Conservation (phyloP, 306 rosid genomes). For the Clitoria ternatea region DNA sequence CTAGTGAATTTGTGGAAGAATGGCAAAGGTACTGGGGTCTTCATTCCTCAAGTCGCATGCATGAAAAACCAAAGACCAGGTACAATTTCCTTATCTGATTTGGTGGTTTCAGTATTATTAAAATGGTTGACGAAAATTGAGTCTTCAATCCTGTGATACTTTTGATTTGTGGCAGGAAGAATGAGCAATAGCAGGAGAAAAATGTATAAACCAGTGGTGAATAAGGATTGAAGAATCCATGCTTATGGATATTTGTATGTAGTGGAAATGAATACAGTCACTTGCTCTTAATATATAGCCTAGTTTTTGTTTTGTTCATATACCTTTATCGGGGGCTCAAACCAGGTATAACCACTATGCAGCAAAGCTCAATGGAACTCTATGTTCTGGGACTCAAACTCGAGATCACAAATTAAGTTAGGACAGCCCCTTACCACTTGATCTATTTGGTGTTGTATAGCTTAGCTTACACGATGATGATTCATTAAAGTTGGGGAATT, state of each 20-base stretch:
- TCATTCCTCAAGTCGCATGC: constrained; percentile 57
- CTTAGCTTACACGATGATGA: neutral
- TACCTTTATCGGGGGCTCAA: too few species aligned
- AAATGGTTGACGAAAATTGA: neutral
- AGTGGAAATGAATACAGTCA: neutral
- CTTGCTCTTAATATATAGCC: constrained; percentile 1
- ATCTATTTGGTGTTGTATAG: too few species aligned
- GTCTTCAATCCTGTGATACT: neutral
- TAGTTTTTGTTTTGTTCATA: too few species aligned
- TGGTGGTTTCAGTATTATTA: neutral
- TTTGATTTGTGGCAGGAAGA: constrained; percentile 34
- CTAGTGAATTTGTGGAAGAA: constrained; percentile 42
- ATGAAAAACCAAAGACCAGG: constrained; percentile 37
- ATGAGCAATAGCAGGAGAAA: constrained; percentile 25
- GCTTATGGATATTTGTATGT: neutral
- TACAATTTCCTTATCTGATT: neutral
- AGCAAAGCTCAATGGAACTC: too few species aligned
- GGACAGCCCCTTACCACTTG: too few species aligned
- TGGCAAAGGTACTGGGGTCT: constrained; percentile 74
- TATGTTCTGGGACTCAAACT: too few species aligned
- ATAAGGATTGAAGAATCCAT: constrained; percentile 24
- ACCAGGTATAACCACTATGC: too few species aligned
- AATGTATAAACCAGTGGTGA: constrained; percentile 38
- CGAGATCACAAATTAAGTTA: too few species aligned
- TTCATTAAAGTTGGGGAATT: neutral